phyloP scores from a whole-genome alignment of 768 basidiomycete species.

The Tricholoma sp. region DNA sequence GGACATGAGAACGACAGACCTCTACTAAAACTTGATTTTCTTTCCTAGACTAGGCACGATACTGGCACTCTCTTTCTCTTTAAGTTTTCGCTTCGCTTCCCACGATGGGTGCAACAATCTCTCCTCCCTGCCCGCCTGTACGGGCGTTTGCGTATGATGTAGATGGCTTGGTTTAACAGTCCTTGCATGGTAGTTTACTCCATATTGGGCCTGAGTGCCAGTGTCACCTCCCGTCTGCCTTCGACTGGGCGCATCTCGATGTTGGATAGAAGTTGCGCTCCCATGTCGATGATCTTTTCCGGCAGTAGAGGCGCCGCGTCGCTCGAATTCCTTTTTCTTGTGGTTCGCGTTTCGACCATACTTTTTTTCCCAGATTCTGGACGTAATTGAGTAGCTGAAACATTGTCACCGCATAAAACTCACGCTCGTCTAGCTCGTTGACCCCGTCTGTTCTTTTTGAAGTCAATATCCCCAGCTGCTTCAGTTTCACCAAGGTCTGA shows the following conservation, averaged over 20 bases:
- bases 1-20: constrained; percentile 1
- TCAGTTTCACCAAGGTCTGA: constrained; percentile 75
- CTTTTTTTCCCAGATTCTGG: constrained; percentile 97
- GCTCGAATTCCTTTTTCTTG: constrained; percentile 56
- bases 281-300: constrained; percentile 3
- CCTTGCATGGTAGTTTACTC: constrained; percentile 12
- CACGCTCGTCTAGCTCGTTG: constrained; percentile 93
- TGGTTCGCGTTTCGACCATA: constrained; percentile 91
- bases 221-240: constrained; percentile 3
- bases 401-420: constrained; percentile 31
- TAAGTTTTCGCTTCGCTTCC: constrained; percentile 86
- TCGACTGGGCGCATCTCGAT: neutral
- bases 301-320: neutral
- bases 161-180: constrained; percentile 1
- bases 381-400: constrained; percentile 3
- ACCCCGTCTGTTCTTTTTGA: constrained; percentile 85
- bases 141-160: constrained; percentile 2
- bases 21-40: constrained; percentile 68
- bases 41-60: constrained; percentile 72
- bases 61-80: constrained; percentile 59
- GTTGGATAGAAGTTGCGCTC: neutral
- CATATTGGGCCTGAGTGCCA: constrained; percentile 15
- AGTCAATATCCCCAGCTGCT: constrained; percentile 41
- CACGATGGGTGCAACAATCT: constrained; percentile 85
- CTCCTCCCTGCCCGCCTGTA: constrained; percentile 19